These are phyloP conservation scores for Cynara cardunculus DNA, from an alignment of 129 eudicot genomes.

Conservation along the genomic window DNA sequence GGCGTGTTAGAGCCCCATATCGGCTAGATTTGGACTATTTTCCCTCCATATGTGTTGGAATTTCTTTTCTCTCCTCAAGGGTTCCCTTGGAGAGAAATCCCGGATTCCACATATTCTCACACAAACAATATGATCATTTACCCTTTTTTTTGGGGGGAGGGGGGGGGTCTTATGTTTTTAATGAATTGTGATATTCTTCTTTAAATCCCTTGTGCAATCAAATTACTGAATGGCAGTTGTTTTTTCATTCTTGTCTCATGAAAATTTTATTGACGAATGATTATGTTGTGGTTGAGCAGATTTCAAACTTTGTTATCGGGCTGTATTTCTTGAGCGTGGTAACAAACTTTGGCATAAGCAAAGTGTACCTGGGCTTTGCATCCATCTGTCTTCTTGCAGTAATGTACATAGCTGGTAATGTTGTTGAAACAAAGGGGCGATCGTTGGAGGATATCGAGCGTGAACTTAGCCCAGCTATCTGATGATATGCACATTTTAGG, in stretches of 20 bases:
- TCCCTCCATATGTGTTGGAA: no score
- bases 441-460: slow-evolving; percentile 94
- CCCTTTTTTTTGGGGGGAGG: no score
- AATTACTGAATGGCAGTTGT: background rate
- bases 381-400: slow-evolving; percentile 74
- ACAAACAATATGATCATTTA: no score
- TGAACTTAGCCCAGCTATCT: slow-evolving; percentile 62
- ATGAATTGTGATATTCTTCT: background rate
- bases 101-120: no score
- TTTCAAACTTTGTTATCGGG: slow-evolving; percentile 86
- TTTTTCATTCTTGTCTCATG: background rate
- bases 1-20: no score
- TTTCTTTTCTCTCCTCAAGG: no score
- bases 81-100: no score
- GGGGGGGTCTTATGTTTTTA: no score
- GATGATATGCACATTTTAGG: slow-evolving; percentile 19
- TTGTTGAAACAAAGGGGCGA: slow-evolving; percentile 93
- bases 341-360: slow-evolving; percentile 76
- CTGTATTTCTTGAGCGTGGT: slow-evolving; percentile 93
- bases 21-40: no score
- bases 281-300: slow-evolving; percentile 40
- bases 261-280: slow-evolving; percentile 10
- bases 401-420: slow-evolving; percentile 72
- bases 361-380: slow-evolving; percentile 89
- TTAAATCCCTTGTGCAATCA: background rate